Conservation (phyloP, 345 rosid genomes). For the Barbarea vulgaris region DNA sequence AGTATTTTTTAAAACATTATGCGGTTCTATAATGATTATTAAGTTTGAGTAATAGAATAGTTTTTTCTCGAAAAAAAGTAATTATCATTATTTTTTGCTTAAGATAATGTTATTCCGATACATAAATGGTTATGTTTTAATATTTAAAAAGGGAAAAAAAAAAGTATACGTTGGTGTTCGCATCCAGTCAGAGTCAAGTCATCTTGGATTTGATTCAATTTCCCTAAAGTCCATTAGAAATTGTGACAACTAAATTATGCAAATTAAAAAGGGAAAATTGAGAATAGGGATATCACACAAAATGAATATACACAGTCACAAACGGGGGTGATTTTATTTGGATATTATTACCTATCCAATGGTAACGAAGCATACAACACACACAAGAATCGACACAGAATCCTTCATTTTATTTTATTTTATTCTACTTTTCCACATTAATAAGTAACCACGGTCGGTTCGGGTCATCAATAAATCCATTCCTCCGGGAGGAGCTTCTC, state of each 20-base stretch:
- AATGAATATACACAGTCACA: slow-evolving; percentile 12
- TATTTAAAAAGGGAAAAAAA: too few relatives aligned
- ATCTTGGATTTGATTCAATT: background rate
- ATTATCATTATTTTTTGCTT: too few relatives aligned
- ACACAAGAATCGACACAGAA: slow-evolving; percentile 22
- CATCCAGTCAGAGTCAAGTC: background rate
- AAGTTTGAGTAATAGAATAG: too few relatives aligned
- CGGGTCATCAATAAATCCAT: slow-evolving; percentile 64
- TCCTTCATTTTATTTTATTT: slow-evolving; percentile 12
- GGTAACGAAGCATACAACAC: slow-evolving; percentile 38
- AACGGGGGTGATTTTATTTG: slow-evolving; percentile 24
- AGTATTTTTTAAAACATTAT: background rate
- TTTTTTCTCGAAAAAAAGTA: too few relatives aligned
- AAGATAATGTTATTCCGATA: background rate
- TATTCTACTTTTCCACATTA: slow-evolving; percentile 22
- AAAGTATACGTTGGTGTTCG: background rate
- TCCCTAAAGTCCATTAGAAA: background rate
- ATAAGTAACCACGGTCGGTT: background rate
- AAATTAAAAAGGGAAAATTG: background rate
- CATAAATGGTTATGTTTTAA: too few relatives aligned
- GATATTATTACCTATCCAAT: slow-evolving; percentile 18
- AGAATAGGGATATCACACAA: background rate
- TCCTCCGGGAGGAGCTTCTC: slow-evolving; percentile 76
- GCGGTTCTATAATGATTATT: background rate
- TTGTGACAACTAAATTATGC: background rate